Conservation (phyloP, 2,329 filamentous ascomycete genomes). For the Celoporthe dispersa region DNA sequence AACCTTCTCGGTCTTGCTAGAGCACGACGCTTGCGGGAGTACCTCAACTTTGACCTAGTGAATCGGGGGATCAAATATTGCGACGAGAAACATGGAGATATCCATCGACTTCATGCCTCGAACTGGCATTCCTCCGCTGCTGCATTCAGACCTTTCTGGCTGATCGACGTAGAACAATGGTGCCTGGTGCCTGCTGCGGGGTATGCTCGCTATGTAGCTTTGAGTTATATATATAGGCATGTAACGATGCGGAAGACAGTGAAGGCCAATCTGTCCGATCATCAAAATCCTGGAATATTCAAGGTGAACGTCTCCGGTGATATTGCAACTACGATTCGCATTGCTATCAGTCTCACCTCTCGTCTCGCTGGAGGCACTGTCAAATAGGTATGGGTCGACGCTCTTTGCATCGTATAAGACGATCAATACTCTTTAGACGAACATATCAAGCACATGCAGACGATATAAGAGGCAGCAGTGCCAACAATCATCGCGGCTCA, state of each 20-base stretch:
- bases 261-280: background rate
- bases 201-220: background rate
- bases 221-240: slow-evolving; percentile 7
- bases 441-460: background rate
- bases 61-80: no score
- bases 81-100: no score
- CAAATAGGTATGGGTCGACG: background rate
- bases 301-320: background rate
- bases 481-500: slow-evolving; percentile 5
- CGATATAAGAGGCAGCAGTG: background rate
- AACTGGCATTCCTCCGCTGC: no score
- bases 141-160: background rate
- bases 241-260: background rate
- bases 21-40: no score
- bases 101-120: no score
- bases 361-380: background rate
- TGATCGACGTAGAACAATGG: background rate
- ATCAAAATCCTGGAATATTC: background rate
- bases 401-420: slow-evolving; percentile 5
- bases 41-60: no score
- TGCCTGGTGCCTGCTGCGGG: background rate
- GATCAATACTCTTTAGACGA: background rate
- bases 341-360: background rate
- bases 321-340: background rate
- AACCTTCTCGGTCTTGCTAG: no score